Evolutionary conservation across 768 basidiomycete genomes (phyloP), one percentile per base, ranked within the genome.

Genomic region (Jaapia argillacea): DNA sequence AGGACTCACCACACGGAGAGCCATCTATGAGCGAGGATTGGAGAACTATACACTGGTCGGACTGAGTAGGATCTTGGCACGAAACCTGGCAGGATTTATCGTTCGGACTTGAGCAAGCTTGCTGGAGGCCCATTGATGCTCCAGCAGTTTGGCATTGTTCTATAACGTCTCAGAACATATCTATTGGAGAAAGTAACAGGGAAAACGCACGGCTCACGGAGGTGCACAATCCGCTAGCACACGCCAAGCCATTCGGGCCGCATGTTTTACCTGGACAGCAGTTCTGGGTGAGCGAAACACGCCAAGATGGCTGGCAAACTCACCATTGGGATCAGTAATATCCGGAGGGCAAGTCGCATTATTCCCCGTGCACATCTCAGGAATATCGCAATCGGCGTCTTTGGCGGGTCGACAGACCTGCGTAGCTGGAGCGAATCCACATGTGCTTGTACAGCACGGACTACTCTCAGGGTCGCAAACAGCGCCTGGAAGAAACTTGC

Each of bases 161-260:
- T 84, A 52, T 6, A 43, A 16, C 7, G n/a, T n/a, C n/a, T n/a
- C n/a, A n/a, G n/a, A n/a, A n/a, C n/a, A n/a, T n/a, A n/a, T n/a
- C n/a, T n/a, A n/a, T n/a, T n/a, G n/a, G n/a, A n/a, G n/a, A n/a
- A n/a, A n/a, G n/a, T n/a, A n/a, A 53, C 21, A 40, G 40, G 4
- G 24, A 39, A 46, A 23, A 71, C 81, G 51, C 54, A 85, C 81
- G 59, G 47, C 75, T 67, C 16, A 80, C 56, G 5, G 84, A 86
- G 23, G 88, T 91, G 61, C 89, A 93, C 24, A 68, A 63, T 5
- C 89, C 88, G 51, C 72, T 77, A 1, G 88, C 87, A 59, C 89
- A 91, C 21, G 74, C 72, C 26, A 90, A 61, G 28, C 73, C 74
- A 46, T 67, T 63, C 24, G 55, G 46, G 4, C 88, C 87, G 55